Evolutionary conservation across 148 eudicot genomes (phyloP), one percentile per base, ranked within the genome.

Genomic region (Rheum nobile): DNA sequence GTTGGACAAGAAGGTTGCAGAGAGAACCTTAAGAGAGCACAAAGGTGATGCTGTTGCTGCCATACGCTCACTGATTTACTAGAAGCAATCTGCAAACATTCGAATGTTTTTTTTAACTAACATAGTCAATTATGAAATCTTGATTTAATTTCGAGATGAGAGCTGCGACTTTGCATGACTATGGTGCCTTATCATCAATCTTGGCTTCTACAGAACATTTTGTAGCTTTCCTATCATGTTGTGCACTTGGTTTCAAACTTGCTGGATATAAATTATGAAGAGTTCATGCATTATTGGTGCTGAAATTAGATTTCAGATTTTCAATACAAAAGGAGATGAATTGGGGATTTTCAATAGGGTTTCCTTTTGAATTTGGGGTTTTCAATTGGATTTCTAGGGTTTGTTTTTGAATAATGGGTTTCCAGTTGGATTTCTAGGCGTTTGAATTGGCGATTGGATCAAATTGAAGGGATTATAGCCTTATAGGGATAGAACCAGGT

Each of bases 21-120:
- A 94, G 77, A 88, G 97, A 79, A 89, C 93, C 42, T 80, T 94
- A 72, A 85, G 97, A n/a, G 98, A 94, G 84, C 98, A 89, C 86
- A 94, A 94, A 83, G 97, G 98, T 35, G 91, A 94, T 81, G 95
- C 98, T 34, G 97, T 93, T 67, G 91, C 98, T 47, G 98, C 98
- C 16, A 80, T 92, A 48, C 83, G 91, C 55, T 76, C 85, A 75
- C 82, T 91, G 76, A 86, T 91, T 77, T 83, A 78, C 72, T 83
- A 82, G 75, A 79, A 65, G 50, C 59, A 52, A 47, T 54, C 19
- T 52, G 75, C 39, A 48, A 14, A 50, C 24, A 2, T 26, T 73
- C 1, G 5, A 65, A 7, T 55, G 63, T 55, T 21, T 48, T 48
- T 4, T 3, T 16, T 19, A 48, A 17, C 6, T 19, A 48, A 17